Evolutionary conservation across 176 grass and related monocot genomes (phyloP).

Genomic region (Aegilops speltoides): DNA sequence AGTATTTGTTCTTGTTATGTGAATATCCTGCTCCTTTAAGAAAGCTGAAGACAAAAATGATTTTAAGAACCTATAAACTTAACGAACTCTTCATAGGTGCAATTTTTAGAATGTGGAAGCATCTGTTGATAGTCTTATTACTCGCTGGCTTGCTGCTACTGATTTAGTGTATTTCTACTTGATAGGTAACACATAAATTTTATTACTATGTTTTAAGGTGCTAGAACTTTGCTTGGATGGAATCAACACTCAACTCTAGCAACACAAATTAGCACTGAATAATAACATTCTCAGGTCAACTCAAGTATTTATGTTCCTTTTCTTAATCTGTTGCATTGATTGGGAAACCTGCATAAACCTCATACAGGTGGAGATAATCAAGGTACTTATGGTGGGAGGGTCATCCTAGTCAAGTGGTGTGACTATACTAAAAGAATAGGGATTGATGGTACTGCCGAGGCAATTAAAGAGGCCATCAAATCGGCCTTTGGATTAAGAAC

Average conservation of each 20-base stretch:
- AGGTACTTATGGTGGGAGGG: conserved; percentile 62
- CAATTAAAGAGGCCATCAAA: conserved; percentile 97
- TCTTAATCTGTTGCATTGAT: conserved; percentile 23
- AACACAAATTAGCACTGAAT: neutral
- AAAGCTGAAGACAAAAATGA: neutral
- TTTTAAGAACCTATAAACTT: neutral
- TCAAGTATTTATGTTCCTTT: neutral
- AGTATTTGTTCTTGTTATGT: conserved; percentile 12
- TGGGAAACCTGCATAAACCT: conserved; percentile 18
- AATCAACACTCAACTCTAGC: neutral
- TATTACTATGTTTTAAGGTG: conserved; percentile 2
- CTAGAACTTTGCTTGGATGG: neutral
- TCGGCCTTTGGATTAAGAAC: conserved; percentile 93
- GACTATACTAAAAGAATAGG: conserved; percentile 93
- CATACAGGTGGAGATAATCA: conserved; percentile 72
- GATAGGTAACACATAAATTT: neutral
- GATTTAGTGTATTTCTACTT: conserved; percentile 1
- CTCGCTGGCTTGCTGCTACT: neutral
- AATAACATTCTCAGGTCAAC: conserved; percentile 9
- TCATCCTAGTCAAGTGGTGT: conserved; percentile 96
- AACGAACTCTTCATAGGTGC: neutral
- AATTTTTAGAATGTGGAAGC: neutral
- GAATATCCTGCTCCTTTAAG: neutral
- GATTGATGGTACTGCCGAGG: conserved; percentile 80
- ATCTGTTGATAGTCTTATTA: neutral